These are phyloP conservation scores for Dioscorea dumetorum DNA, from an alignment of 106 monocot species.

Conservation along the genomic window DNA sequence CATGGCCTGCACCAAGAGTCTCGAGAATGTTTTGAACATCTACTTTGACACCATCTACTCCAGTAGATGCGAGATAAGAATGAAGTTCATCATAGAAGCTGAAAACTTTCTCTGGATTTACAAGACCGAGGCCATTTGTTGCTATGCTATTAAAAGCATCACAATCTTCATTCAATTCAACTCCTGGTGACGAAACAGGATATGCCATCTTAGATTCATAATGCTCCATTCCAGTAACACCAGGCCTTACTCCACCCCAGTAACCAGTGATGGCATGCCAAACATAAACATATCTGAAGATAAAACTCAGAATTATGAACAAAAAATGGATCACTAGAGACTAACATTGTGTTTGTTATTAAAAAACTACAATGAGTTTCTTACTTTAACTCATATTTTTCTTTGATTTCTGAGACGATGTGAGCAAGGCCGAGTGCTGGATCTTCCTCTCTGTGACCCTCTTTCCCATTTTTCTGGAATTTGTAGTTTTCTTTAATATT, in stretches of 20 bases:
- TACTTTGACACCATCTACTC: constrained; percentile 71
- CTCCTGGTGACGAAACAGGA: constrained; percentile 57
- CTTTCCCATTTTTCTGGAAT: constrained; percentile 47
- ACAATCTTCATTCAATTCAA: constrained; percentile 40
- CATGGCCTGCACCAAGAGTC: constrained; percentile 65
- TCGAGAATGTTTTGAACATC: constrained; percentile 79
- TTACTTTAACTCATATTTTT: constrained; percentile 52
- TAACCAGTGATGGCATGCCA: constrained; percentile 80
- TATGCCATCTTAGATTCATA: constrained; percentile 47
- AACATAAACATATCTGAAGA: constrained; percentile 52
- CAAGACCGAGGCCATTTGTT: constrained; percentile 57
- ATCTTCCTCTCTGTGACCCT: constrained; percentile 44
- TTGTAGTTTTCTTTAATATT: constrained; percentile 76
- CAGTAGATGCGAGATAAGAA: constrained; percentile 55
- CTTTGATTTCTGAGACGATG: constrained; percentile 48
- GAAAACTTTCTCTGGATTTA: constrained; percentile 62
- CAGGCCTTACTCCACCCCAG: constrained; percentile 79
- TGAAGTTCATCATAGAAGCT: constrained; percentile 70
- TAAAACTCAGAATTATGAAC: background rate
- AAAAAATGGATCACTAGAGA: too few relatives aligned
- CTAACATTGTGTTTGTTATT: too few relatives aligned
- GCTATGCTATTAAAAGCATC: constrained; percentile 41
- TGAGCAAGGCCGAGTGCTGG: constrained; percentile 43
- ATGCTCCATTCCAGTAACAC: constrained; percentile 45
- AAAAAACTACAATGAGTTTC: background rate